A percentile compares a stretch with the other conserved stretches of the same genome.
Conservation (phyloP, 2,329 filamentous ascomycete genomes). For the Falciphora oryzae region DNA sequence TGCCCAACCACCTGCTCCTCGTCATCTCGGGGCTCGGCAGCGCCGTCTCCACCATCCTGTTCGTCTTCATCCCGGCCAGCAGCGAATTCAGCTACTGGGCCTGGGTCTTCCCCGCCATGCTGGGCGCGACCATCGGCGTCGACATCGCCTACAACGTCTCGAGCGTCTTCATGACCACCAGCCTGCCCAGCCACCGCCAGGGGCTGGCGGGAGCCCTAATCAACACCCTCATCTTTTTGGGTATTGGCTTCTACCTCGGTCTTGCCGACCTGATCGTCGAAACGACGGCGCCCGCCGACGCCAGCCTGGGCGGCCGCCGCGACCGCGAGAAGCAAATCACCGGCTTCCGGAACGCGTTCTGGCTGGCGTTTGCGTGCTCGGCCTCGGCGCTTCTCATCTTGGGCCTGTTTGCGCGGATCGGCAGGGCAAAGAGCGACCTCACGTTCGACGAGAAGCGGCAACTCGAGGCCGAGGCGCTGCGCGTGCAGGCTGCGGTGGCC, state of each 20-base stretch:
- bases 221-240: constrained; percentile 65
- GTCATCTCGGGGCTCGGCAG: constrained; percentile 56
- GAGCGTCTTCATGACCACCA: constrained; percentile 73
- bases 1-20: constrained; percentile 58
- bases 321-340: constrained; percentile 26
- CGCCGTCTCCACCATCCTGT: constrained; percentile 52
- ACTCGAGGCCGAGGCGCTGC: constrained; percentile 10
- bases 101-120: constrained; percentile 65
- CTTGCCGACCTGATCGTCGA: constrained; percentile 59
- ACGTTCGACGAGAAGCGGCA: constrained; percentile 20
- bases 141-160: constrained; percentile 72
- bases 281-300: background rate
- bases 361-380: constrained; percentile 56
- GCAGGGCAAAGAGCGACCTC: constrained; percentile 34
- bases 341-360: constrained; percentile 62
- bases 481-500: background rate
- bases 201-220: constrained; percentile 67
- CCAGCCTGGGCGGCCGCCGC: constrained; percentile 32
- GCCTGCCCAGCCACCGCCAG: constrained; percentile 59
- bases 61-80: constrained; percentile 56
- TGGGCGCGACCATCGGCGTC: constrained; percentile 64
- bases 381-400: constrained; percentile 46
- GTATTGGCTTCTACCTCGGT: constrained; percentile 66
- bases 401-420: constrained; percentile 46
- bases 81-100: constrained; percentile 57